phyloP scores from a whole-genome alignment of 1,284 basidiomycete species.

The Leccinum angustisporum region DNA sequence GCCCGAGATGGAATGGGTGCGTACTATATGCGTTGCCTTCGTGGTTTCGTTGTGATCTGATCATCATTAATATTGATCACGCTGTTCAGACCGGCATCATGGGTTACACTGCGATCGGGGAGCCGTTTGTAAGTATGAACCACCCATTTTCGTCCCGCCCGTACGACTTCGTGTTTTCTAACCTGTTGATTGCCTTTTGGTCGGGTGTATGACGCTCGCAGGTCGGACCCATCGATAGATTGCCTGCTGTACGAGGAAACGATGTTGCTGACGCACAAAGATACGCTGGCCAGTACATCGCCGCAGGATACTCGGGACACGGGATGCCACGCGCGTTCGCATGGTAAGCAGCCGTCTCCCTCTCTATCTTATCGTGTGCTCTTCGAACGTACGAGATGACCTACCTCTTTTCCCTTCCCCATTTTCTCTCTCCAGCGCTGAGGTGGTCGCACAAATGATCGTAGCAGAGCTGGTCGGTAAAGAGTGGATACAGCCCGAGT shows the following conservation, averaged over 20 bases:
- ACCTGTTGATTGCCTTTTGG: too few relatives aligned
- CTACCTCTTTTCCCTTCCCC: neutral
- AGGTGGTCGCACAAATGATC: constrained; percentile 67
- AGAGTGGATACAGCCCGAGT: constrained; percentile 53
- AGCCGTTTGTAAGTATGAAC: constrained; percentile 64
- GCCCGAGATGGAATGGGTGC: constrained; percentile 77
- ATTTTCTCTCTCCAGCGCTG: constrained; percentile 47
- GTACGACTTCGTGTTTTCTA: neutral
- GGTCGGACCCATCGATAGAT: constrained; percentile 63
- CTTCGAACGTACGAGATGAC: neutral
- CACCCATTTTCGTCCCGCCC: neutral
- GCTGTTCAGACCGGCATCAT: constrained; percentile 72
- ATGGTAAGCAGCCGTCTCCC: constrained; percentile 37
- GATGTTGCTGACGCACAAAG: constrained; percentile 7
- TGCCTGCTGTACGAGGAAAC: constrained; percentile 15
- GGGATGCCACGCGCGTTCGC: constrained; percentile 79
- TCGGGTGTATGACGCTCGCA: constrained; percentile 45
- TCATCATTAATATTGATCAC: neutral
- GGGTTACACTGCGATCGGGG: constrained; percentile 64
- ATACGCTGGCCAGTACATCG: constrained; percentile 65
- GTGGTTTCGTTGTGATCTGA: neutral
- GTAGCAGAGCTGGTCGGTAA: constrained; percentile 44
- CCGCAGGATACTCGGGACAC: constrained; percentile 76
- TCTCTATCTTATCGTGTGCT: neutral
- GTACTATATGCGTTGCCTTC: neutral